A percentile compares a stretch with the other conserved stretches of the same genome.
phyloP scores from a whole-genome alignment of 2,329 filamentous ascomycete genomes.

The Aureobasidium pullulans region DNA sequence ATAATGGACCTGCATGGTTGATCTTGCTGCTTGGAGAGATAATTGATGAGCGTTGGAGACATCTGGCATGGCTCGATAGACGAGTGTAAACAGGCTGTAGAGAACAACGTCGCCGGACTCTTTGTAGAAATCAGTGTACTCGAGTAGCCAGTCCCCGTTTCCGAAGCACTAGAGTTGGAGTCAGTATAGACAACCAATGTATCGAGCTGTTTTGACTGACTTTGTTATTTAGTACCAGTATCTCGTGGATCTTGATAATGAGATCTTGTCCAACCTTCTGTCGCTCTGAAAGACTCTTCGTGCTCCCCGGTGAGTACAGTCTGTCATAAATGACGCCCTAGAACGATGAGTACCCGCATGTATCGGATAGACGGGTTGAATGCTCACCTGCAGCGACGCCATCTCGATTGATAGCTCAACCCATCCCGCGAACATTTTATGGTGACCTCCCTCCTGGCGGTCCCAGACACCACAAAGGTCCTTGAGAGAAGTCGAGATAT shows the following conservation, averaged over 20 bases:
- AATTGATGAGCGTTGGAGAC: neutral
- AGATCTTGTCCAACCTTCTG: neutral
- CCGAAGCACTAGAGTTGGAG: neutral
- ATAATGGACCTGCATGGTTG: slow-evolving; percentile 10
- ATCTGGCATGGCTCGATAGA: slow-evolving; percentile 11
- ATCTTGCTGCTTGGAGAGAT: neutral
- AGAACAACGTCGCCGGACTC: slow-evolving; percentile 1
- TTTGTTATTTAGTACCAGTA: neutral
- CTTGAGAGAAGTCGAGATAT: neutral
- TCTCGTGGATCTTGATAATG: neutral
- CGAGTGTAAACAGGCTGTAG: slow-evolving; percentile 10
- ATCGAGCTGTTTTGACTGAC: neutral
- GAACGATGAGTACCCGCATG: neutral
- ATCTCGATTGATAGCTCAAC: neutral
- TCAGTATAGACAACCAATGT: neutral
- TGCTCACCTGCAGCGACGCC: neutral
- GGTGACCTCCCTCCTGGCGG: neutral
- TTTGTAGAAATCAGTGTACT: neutral
- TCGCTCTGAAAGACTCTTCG: neutral
- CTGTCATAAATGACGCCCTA: slow-evolving; percentile 14
- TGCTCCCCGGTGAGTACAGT: slow-evolving; percentile 18
- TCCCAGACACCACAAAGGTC: neutral
- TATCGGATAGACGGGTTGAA: neutral
- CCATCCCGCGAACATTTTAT: neutral
- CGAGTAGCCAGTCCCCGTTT: neutral